Percentiles rank a stretch among this genome's conserved stretches.
Conservation (phyloP, 768 basidiomycete species). For the Lactifluus echinatus region DNA sequence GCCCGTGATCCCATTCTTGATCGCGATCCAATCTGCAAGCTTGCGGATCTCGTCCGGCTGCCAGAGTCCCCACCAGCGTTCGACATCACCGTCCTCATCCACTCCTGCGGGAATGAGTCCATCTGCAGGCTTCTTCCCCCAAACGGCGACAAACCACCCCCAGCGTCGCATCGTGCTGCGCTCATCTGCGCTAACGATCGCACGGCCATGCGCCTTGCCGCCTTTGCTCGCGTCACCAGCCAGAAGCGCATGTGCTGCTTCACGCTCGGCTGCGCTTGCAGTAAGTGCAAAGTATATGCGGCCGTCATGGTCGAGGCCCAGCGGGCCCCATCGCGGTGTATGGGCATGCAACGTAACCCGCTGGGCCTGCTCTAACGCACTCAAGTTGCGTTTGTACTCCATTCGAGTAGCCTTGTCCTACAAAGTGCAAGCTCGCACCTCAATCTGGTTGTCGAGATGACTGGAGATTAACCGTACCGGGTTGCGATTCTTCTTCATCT, state of each 20-base stretch:
- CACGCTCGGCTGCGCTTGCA: constrained; percentile 49
- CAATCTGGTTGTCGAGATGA: neutral
- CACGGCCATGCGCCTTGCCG: constrained; percentile 34
- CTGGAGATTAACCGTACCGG: neutral
- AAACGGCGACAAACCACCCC: constrained; percentile 74
- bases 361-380: constrained; percentile 46
- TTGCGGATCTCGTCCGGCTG: constrained; percentile 55
- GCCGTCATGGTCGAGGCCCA: constrained; percentile 65
- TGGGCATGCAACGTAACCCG: constrained; percentile 40
- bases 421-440: neutral
- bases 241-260: constrained; percentile 32
- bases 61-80: constrained; percentile 74
- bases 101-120: constrained; percentile 13
- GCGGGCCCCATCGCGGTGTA: constrained; percentile 44
- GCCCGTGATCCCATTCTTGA: constrained; percentile 38
- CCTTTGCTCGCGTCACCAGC: constrained; percentile 29
- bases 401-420: constrained; percentile 39
- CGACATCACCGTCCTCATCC: constrained; percentile 31
- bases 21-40: constrained; percentile 56
- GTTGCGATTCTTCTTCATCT: constrained; percentile 23
- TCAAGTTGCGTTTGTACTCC: constrained; percentile 42
- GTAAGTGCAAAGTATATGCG: constrained; percentile 60
- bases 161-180: constrained; percentile 48
- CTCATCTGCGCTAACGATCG: constrained; percentile 38
- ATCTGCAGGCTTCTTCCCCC: constrained; percentile 45